phyloP scores from a whole-genome alignment of 225 moss, liverwort and hornwort species.

The Straminergon stramineum region DNA sequence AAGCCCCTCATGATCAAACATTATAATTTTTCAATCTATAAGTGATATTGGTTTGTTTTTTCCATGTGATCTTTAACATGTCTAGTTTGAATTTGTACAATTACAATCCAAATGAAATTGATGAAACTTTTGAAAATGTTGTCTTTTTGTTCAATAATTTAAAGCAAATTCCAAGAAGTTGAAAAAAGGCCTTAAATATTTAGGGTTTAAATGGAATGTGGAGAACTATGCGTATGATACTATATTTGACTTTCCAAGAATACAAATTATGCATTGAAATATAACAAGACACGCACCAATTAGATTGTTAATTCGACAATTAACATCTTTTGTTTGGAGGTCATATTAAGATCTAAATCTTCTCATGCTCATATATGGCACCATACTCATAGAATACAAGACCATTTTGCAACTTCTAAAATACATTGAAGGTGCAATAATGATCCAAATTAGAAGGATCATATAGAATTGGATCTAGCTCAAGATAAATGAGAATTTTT shows the following conservation, averaged over 20 bases:
- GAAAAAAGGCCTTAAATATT: too few relatives aligned
- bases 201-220: too few relatives aligned
- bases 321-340: rapidly evolving
- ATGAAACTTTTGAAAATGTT: too few relatives aligned
- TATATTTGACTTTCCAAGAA: not conserved
- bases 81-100: too few relatives aligned
- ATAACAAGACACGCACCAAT: not conserved
- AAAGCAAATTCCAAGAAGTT: too few relatives aligned
- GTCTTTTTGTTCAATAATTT: too few relatives aligned
- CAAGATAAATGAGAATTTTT: not conserved
- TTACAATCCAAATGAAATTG: too few relatives aligned
- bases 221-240: too few relatives aligned
- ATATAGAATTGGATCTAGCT: not conserved
- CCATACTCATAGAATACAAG: not conserved
- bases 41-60: too few relatives aligned
- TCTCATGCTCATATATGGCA: not conserved
- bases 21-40: too few relatives aligned
- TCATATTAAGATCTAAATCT: not conserved
- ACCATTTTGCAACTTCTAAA: not conserved
- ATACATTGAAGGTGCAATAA: not conserved
- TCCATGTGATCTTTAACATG: too few relatives aligned
- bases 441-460: not conserved
- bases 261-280: not conserved
- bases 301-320: not conserved
- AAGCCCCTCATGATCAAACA: too few relatives aligned